These are phyloP conservation scores for Candida hungchunana DNA, from an alignment of 805 yeast genomes.

Conservation along the genomic window DNA sequence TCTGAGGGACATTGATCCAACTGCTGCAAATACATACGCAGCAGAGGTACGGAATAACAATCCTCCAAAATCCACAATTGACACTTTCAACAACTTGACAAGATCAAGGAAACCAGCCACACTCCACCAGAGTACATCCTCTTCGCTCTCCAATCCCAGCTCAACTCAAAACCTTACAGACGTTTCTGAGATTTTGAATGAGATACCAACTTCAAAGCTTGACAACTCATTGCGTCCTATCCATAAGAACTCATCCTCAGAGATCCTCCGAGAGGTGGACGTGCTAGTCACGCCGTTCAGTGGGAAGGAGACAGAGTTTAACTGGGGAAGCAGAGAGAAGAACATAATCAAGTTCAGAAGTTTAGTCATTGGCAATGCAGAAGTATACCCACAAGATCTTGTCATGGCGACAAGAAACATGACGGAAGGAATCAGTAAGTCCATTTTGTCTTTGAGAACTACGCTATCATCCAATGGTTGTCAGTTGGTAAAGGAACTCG, in stretches of 20 bases:
- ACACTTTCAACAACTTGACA: constrained; percentile 23
- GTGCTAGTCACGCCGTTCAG: constrained; percentile 41
- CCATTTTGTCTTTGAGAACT: constrained; percentile 73
- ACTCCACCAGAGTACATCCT: constrained; percentile 1
- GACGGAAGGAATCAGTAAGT: constrained; percentile 60
- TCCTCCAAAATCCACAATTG: constrained; percentile 21
- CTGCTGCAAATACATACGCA: constrained; percentile 18
- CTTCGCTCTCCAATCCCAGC: constrained; percentile 2
- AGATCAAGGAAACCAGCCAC: constrained; percentile 6
- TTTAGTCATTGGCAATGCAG: constrained; percentile 55
- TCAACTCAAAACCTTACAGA: constrained; percentile 10
- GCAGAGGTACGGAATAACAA: constrained; percentile 9
- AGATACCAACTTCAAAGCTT: constrained; percentile 20
- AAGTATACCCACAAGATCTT: constrained; percentile 36
- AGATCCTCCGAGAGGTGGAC: constrained; percentile 27
- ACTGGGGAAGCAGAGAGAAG: constrained; percentile 76
- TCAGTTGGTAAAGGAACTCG: constrained; percentile 66
- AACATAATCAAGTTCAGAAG: constrained; percentile 53
- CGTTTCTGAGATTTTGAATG: constrained; percentile 12
- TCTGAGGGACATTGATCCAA: constrained; percentile 20
- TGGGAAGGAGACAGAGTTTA: constrained; percentile 81
- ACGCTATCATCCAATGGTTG: constrained; percentile 75
- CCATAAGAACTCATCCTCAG: constrained; percentile 10
- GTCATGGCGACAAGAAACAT: constrained; percentile 33
- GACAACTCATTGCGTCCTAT: constrained; percentile 18